Base-by-base conservation (phyloP, 495 filamentous ascomycete genomes). In the Entonaema liquescens region DNA sequence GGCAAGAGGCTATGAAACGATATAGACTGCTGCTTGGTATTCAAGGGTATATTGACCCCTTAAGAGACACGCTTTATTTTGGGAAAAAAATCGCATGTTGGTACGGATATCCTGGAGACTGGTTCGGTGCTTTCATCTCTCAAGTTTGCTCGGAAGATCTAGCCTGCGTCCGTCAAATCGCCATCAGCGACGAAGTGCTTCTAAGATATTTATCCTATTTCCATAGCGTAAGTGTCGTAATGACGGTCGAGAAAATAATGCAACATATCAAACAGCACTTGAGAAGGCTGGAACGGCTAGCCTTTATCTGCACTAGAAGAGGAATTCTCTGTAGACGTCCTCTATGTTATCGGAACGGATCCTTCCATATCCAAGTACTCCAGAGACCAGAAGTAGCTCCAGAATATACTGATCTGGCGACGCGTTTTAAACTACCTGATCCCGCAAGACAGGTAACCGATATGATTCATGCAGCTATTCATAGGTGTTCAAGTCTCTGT, bases 61-160 rank as follows among this genome's bases (percentile, higher is more conserved):
- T 49, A 12, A 54, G 49, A 55, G 76, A 78, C 58, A 63, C 68
- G 9, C 74, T 78, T 15, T 78, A 78, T 63, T 77, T 78, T 54
- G 74, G 74, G 17, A 59, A 53, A n/a, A 56, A 67, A 23, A 42
- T 62, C 13, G 68, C 56, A 52, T 38, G 61, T 23, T 36, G 50
- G 26, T 53, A 59, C 40, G 44, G 42, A 23, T 47, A 59, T 35
- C 53, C 67, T 7, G 61, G 65, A 28, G 53, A 71, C 13, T 62
- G 64, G 42, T 73, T 78, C 58, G 29, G 49, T n/a, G 65, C 33
- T 17, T 67, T 71, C 36, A 23, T 76, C 28, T 42, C 61, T 23
- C 53, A 68, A 28, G 64, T 57, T 17, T 54, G 23, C 28, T 71
- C 54, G 28, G 53, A 64, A 17, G 71, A 78, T 35, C 55, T 78